Evolutionary conservation across 2,329 filamentous ascomycete genomes (phyloP).

Genomic region (Teratosphaeriaceae sp.): DNA sequence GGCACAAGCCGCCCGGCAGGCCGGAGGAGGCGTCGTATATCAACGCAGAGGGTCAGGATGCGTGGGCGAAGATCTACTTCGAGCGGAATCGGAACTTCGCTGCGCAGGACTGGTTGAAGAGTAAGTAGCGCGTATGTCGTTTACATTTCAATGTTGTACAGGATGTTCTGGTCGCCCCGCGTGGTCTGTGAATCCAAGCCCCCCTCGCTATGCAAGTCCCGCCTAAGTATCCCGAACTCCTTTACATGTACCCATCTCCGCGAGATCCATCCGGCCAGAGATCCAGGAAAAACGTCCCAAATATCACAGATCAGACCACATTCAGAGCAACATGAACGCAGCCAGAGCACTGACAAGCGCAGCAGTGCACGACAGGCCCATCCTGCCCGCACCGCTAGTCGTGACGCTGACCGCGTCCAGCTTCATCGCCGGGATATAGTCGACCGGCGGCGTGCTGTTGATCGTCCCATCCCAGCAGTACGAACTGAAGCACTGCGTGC

Average conservation of each 20-base stretch:
- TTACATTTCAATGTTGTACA: background rate
- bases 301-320: background rate
- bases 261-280: too few relatives aligned
- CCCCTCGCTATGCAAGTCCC: constrained; percentile 2
- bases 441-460: constrained; percentile 23
- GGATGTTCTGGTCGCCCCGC: background rate
- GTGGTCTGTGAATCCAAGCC: background rate
- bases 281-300: too few relatives aligned
- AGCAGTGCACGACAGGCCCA: background rate
- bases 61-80: constrained; percentile 24
- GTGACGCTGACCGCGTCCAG: constrained; percentile 12
- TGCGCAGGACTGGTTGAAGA: constrained; percentile 4
- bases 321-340: too few relatives aligned
- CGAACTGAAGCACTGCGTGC: constrained; percentile 64
- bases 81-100: constrained; percentile 22
- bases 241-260: too few relatives aligned
- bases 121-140: constrained; percentile 2
- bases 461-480: constrained; percentile 94
- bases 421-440: constrained; percentile 24
- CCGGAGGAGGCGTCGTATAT: constrained; percentile 13
- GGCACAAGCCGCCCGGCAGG: constrained; percentile 16
- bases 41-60: constrained; percentile 15
- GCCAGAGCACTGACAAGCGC: background rate
- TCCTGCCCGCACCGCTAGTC: constrained; percentile 8
- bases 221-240: too few relatives aligned